phyloP scores from a whole-genome alignment of 805 yeast genomes.

The Priceomyces haplophilus region DNA sequence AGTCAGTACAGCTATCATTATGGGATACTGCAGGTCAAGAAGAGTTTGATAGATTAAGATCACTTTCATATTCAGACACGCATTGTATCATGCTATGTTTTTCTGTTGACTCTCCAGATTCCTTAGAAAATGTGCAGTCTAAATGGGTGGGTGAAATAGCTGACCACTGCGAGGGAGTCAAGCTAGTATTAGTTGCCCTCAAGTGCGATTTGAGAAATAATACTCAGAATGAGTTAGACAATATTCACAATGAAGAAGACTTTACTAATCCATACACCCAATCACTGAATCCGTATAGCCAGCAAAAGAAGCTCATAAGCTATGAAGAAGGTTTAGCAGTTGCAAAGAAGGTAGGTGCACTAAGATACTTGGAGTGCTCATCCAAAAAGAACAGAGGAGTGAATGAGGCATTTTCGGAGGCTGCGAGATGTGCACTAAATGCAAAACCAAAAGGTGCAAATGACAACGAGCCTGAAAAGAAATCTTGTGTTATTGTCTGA shows the following conservation, averaged over 20 bases:
- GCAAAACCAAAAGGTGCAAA: constrained; percentile 79
- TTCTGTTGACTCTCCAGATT: constrained; percentile 90
- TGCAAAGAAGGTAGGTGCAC: constrained; percentile 91
- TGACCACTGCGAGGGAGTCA: constrained; percentile 96
- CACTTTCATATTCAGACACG: constrained; percentile 90
- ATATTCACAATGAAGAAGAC: constrained; percentile 21
- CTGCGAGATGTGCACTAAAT: constrained; percentile 92
- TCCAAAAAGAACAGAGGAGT: constrained; percentile 97
- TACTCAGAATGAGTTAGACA: constrained; percentile 46
- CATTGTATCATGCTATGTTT: constrained; percentile 97
- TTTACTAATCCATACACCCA: constrained; percentile 30
- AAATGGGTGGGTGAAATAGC: constrained; percentile 97
- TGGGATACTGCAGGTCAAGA: constrained; percentile 99
- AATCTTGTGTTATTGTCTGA: constrained; percentile 40
- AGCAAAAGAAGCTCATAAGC: constrained; percentile 57
- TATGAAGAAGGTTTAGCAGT: constrained; percentile 93
- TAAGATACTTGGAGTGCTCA: constrained; percentile 92
- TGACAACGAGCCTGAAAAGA: constrained; percentile 43
- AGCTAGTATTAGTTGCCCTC: constrained; percentile 86
- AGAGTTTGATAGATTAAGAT: constrained; percentile 91
- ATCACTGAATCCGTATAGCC: constrained; percentile 32
- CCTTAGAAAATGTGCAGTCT: constrained; percentile 89
- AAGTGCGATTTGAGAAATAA: constrained; percentile 86
- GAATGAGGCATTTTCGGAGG: constrained; percentile 98
- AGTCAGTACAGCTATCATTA: constrained; percentile 83